phyloP scores from a whole-genome alignment of 176 grass and related monocot genomes.

The Typha latifolia region DNA sequence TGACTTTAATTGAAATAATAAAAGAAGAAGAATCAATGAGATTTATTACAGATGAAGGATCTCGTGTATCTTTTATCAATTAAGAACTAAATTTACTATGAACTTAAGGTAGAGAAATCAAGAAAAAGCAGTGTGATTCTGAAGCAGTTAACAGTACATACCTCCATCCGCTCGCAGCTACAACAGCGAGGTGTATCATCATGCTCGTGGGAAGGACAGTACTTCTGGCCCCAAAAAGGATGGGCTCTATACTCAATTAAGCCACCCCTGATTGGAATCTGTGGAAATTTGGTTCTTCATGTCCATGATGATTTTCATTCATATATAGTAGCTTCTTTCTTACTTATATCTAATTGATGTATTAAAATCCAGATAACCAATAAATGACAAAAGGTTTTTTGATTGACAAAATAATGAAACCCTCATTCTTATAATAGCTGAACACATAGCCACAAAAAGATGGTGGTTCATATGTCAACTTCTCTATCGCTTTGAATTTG shows the following conservation, averaged over 20 bases:
- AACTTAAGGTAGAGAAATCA: not conserved
- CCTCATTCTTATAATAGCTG: too few relatives aligned
- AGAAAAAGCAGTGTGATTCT: not conserved
- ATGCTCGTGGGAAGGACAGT: constrained; percentile 69
- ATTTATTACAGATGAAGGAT: not conserved
- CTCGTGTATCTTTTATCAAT: not conserved
- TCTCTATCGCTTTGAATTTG: not conserved
- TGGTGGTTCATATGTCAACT: too few relatives aligned
- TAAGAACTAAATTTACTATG: not conserved
- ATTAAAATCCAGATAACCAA: not conserved
- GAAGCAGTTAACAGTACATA: constrained; percentile 2
- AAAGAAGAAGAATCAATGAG: constrained; percentile 5
- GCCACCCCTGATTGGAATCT: constrained; percentile 71
- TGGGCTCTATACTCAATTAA: constrained; percentile 80
- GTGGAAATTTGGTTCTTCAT: constrained; percentile 10
- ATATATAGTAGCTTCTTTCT: not conserved
- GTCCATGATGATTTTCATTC: not conserved
- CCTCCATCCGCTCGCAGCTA: constrained; percentile 94
- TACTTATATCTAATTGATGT: not conserved
- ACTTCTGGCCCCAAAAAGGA: constrained; percentile 93
- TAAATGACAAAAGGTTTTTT: not conserved
- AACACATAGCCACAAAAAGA: too few relatives aligned
- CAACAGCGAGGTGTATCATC: constrained; percentile 67
- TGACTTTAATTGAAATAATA: constrained; percentile 34
- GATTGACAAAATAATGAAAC: not conserved